These are phyloP conservation scores for Avena eriantha DNA, from an alignment of 176 grass and related monocot species.

Conservation along the genomic window DNA sequence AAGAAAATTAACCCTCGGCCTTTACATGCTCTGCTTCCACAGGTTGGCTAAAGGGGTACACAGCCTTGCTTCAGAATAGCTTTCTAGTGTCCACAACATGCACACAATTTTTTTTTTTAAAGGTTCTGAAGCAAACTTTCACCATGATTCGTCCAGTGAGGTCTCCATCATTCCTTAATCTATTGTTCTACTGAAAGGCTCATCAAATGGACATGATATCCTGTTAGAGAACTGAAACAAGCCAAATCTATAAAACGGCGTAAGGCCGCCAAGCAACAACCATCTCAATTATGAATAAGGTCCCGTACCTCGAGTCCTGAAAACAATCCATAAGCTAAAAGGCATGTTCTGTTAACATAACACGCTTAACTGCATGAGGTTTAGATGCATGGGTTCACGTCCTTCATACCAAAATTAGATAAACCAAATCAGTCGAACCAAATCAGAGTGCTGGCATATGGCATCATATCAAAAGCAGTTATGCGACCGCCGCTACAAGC, in stretches of 20 bases:
- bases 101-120: background rate
- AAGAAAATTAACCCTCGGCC: background rate
- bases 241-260: background rate
- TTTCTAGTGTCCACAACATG: background rate
- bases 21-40: background rate
- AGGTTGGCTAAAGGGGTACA: background rate
- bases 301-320: background rate
- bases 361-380: too few relatives aligned
- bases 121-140: constrained; percentile 23
- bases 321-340: constrained; percentile 10
- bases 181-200: background rate
- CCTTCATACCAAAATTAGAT: background rate
- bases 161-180: background rate
- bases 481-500: background rate
- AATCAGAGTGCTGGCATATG: background rate
- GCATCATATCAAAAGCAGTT: background rate
- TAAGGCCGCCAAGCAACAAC: background rate
- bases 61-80: background rate
- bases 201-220: background rate
- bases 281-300: constrained; percentile 16
- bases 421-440: background rate
- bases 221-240: background rate
- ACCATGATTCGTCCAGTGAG: background rate
- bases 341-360: background rate
- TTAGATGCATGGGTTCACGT: background rate